These are phyloP conservation scores for Erythrophleum fordii DNA, from an alignment of 306 rosid species.

Conservation along the genomic window DNA sequence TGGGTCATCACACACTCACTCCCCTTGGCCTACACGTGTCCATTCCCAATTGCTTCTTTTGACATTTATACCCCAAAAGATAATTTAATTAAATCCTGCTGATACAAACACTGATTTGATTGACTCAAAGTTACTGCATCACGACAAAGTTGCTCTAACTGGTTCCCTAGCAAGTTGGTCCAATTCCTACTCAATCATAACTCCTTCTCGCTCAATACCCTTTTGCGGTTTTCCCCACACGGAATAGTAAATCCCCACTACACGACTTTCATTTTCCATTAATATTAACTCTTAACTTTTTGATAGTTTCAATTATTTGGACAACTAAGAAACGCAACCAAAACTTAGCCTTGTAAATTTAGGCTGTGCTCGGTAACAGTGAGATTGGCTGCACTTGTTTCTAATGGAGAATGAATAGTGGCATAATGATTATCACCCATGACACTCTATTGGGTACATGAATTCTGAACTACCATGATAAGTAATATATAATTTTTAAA, in stretches of 20 bases:
- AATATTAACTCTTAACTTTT: constrained; percentile 25
- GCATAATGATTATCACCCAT: constrained; percentile 29
- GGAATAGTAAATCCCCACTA: constrained; percentile 43
- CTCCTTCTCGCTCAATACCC: constrained; percentile 28
- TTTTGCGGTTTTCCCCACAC: constrained; percentile 36
- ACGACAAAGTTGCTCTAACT: constrained; percentile 30
- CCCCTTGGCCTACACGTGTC: constrained; percentile 45
- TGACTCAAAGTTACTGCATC: constrained; percentile 45
- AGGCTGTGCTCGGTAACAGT: neutral
- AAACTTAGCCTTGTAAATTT: constrained; percentile 22
- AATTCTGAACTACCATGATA: constrained; percentile 39
- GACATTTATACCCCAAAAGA: neutral
- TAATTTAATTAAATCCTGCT: constrained; percentile 32
- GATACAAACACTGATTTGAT: constrained; percentile 48
- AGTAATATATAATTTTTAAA: constrained; percentile 6
- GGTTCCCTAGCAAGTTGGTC: constrained; percentile 41
- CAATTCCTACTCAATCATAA: constrained; percentile 34
- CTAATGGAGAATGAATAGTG: neutral
- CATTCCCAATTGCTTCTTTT: constrained; percentile 15
- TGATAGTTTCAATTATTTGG: constrained; percentile 39
- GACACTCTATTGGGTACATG: constrained; percentile 33
- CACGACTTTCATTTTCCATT: constrained; percentile 28
- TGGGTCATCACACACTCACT: neutral
- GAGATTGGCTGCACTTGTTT: neutral
- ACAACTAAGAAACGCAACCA: constrained; percentile 21